Percentiles rank a stretch among this genome's conserved stretches.
These are phyloP conservation scores for Eremothecium sinecaudum DNA, from an alignment of 1,139 yeast species.

Conservation along the genomic window DNA sequence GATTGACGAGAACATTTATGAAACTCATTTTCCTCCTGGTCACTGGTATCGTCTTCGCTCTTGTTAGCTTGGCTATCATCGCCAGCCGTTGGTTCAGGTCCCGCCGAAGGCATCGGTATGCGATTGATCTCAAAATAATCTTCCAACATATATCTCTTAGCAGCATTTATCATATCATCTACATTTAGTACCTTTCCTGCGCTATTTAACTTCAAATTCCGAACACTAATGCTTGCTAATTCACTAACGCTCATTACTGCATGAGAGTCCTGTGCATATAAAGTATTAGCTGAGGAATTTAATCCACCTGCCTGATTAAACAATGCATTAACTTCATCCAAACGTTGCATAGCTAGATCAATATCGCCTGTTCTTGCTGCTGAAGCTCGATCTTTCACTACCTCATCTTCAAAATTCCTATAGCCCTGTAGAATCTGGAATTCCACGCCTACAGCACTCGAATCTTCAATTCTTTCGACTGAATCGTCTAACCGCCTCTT, in stretches of 20 bases:
- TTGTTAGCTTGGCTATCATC: constrained; percentile 8
- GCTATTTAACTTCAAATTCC: constrained; percentile 48
- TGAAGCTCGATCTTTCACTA: constrained; percentile 33
- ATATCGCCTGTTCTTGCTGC: constrained; percentile 39
- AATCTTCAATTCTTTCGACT: constrained; percentile 1
- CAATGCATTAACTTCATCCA: constrained; percentile 33
- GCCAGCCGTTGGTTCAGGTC: constrained; percentile 1
- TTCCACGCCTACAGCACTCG: constrained; percentile 13
- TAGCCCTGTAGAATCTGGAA: constrained; percentile 31
- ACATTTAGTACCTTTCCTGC: constrained; percentile 42
- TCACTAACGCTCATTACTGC: constrained; percentile 38
- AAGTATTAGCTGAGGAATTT: constrained; percentile 29
- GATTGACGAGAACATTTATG: constrained; percentile 13
- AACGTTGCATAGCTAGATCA: constrained; percentile 30
- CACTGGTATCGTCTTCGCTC: constrained; percentile 21
- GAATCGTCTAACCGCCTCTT: constrained; percentile 4
- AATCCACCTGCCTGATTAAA: constrained; percentile 30
- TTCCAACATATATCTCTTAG: constrained; percentile 35
- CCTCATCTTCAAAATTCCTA: constrained; percentile 28
- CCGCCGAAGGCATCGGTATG: constrained; percentile 9
- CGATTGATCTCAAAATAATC: constrained; percentile 21
- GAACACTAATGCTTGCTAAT: constrained; percentile 45
- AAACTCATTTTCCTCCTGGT: constrained; percentile 12
- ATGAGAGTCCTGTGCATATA: constrained; percentile 41
- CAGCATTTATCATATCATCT: constrained; percentile 38